Conservation (phyloP, 768 basidiomycete species). For the Amylocystis lapponica region DNA sequence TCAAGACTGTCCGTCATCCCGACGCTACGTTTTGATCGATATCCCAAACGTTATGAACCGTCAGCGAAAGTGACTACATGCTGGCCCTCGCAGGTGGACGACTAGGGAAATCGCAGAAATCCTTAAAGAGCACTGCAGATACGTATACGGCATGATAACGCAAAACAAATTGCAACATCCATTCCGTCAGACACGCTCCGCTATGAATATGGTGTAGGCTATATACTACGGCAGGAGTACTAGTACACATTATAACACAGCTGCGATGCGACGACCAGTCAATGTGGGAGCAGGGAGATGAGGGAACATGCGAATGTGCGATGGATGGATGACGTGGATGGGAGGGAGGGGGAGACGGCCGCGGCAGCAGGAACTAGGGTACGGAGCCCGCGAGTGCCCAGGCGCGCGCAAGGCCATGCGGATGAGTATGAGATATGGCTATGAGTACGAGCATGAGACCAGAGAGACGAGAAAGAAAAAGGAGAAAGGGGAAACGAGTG, state of each 20-base stretch:
- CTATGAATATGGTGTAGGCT: too few relatives aligned
- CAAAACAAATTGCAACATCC: too few relatives aligned
- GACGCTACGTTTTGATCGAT: too few relatives aligned
- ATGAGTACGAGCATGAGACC: constrained; percentile 1
- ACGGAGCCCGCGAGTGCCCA: not conserved
- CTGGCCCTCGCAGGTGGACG: too few relatives aligned
- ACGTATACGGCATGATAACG: too few relatives aligned
- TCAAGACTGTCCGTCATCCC: too few relatives aligned
- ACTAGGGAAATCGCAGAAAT: too few relatives aligned
- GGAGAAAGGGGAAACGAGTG: constrained; percentile 3
- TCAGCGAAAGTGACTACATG: too few relatives aligned
- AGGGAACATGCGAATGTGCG: not conserved
- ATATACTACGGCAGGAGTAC: constrained; percentile 11
- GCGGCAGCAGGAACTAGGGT: not conserved
- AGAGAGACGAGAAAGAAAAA: constrained; percentile 5
- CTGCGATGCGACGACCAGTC: constrained; percentile 2
- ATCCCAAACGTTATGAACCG: too few relatives aligned
- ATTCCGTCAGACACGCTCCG: too few relatives aligned
- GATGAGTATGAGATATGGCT: not conserved
- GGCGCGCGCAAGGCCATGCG: not conserved
- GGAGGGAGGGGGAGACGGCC: too few relatives aligned
- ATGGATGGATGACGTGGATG: not conserved
- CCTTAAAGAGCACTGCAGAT: too few relatives aligned
- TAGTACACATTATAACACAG: constrained; percentile 17
- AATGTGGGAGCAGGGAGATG: not conserved